Percentiles rank a stretch among this genome's conserved stretches.
phyloP scores from a whole-genome alignment of 208 protist genomes.

The Novymonas esmeraldas region DNA sequence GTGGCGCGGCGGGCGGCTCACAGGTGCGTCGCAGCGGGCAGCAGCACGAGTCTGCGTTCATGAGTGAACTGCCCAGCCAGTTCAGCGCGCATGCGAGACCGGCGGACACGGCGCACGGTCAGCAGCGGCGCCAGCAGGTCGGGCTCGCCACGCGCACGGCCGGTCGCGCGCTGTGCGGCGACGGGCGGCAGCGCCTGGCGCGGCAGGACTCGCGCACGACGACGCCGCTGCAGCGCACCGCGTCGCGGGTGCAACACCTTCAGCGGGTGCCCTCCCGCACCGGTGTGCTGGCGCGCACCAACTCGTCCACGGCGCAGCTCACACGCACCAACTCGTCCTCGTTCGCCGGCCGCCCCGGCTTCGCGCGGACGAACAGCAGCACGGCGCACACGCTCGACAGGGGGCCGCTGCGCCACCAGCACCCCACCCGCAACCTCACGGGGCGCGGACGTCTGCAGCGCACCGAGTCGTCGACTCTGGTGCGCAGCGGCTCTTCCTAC shows the following conservation, averaged over 20 bases:
- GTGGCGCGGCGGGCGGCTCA: not conserved
- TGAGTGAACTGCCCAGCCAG: conserved; percentile 9
- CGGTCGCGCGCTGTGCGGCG: conserved; percentile 38
- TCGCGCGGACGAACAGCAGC: conserved; percentile 24
- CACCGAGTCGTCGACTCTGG: conserved; percentile 15
- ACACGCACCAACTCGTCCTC: conserved; percentile 16
- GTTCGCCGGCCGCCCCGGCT: not conserved
- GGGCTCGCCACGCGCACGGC: conserved; percentile 35
- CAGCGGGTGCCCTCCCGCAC: conserved; percentile 21
- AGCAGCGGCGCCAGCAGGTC: conserved; percentile 19
- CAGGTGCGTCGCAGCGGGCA: conserved; percentile 24
- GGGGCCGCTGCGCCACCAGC: conserved; percentile 12
- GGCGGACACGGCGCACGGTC: conserved; percentile 2
- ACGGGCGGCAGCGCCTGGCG: conserved; percentile 10
- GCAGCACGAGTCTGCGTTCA: conserved; percentile 13
- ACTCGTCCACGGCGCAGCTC: conserved; percentile 19
- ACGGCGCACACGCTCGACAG: conserved; percentile 5
- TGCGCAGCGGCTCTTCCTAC: not conserved
- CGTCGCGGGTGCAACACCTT: not conserved
- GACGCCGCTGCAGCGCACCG: conserved; percentile 26
- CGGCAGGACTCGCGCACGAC: conserved; percentile 15
- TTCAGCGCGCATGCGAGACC: conserved; percentile 8
- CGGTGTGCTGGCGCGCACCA: conserved; percentile 11
- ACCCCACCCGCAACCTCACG: not conserved
- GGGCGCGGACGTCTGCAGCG: conserved; percentile 18